Conservation (phyloP, 2,329 filamentous ascomycete species). For the Madurella mycetomatis region DNA sequence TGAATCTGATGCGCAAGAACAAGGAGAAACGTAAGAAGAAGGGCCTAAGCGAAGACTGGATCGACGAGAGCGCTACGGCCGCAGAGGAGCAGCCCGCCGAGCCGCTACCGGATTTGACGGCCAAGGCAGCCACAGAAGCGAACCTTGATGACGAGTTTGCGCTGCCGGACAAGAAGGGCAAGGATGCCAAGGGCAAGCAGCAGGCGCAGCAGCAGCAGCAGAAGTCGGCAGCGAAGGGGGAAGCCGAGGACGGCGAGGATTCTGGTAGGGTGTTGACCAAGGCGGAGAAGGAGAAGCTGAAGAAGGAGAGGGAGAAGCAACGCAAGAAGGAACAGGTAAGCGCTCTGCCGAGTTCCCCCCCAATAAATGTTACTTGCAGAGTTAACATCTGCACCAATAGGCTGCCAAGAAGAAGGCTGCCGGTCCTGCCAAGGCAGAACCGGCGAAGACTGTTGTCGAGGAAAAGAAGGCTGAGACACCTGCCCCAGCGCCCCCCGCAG, state of each 20-base stretch:
- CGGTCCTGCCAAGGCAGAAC: constrained; percentile 47
- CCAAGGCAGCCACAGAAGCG: constrained; percentile 76
- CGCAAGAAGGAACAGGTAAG: constrained; percentile 92
- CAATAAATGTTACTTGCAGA: constrained; percentile 6
- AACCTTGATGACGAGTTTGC: constrained; percentile 82
- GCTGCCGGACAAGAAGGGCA: constrained; percentile 70
- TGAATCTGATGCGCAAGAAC: constrained; percentile 77
- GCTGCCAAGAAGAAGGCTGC: constrained; percentile 78
- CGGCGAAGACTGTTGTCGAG: constrained; percentile 48
- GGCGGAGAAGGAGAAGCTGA: constrained; percentile 96
- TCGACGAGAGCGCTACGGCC: constrained; percentile 57
- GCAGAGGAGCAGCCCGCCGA: constrained; percentile 35
- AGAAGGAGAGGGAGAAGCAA: constrained; percentile 98
- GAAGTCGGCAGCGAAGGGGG: constrained; percentile 37
- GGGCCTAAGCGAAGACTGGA: constrained; percentile 66
- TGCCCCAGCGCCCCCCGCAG: constrained; percentile 37
- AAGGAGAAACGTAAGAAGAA: constrained; percentile 89
- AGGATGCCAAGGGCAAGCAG: constrained; percentile 51
- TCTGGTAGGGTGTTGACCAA: constrained; percentile 80
- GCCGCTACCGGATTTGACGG: constrained; percentile 46
- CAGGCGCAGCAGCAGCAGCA: constrained; percentile 44
- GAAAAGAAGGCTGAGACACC: constrained; percentile 45
- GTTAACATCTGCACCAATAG: constrained; percentile 36
- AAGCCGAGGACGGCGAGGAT: constrained; percentile 47
- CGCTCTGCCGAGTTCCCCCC: background rate